These are phyloP conservation scores for Fusarium sublunatum DNA, from an alignment of 2,329 filamentous ascomycete genomes.

Conservation along the genomic window DNA sequence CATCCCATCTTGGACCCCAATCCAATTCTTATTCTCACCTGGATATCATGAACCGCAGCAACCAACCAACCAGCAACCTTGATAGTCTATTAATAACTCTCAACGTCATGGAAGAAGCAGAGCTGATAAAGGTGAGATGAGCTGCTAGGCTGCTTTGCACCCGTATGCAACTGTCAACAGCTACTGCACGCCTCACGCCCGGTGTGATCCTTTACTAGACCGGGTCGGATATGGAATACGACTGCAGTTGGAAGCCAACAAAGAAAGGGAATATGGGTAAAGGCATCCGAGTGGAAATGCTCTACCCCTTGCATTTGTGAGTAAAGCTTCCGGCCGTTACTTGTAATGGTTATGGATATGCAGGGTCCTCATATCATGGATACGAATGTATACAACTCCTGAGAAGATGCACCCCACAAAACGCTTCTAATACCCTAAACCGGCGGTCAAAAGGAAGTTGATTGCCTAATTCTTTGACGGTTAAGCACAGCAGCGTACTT, in stretches of 20 bases:
- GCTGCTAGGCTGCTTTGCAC: not conserved
- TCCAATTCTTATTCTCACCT: not conserved
- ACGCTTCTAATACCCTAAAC: not conserved
- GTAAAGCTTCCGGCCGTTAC: no score
- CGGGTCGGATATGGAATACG: not conserved
- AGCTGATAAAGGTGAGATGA: not conserved
- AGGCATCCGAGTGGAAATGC: not conserved
- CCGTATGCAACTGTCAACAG: not conserved
- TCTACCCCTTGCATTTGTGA: not conserved
- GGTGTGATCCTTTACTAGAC: not conserved
- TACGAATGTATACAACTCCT: not conserved
- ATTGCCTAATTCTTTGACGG: not conserved
- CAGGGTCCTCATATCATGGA: not conserved
- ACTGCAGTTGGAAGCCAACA: not conserved
- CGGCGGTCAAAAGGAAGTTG: slow-evolving; percentile 4
- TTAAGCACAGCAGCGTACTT: slow-evolving; percentile 10
- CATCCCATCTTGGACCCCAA: not conserved
- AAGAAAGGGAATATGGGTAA: not conserved
- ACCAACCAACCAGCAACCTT: not conserved
- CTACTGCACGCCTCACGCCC: not conserved
- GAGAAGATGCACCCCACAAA: not conserved
- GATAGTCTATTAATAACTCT: not conserved
- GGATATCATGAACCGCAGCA: not conserved
- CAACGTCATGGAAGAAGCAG: not conserved
- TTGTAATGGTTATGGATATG: no score